These are phyloP conservation scores for Naematelia aurantialba DNA, from an alignment of 768 basidiomycete genomes.

Conservation along the genomic window DNA sequence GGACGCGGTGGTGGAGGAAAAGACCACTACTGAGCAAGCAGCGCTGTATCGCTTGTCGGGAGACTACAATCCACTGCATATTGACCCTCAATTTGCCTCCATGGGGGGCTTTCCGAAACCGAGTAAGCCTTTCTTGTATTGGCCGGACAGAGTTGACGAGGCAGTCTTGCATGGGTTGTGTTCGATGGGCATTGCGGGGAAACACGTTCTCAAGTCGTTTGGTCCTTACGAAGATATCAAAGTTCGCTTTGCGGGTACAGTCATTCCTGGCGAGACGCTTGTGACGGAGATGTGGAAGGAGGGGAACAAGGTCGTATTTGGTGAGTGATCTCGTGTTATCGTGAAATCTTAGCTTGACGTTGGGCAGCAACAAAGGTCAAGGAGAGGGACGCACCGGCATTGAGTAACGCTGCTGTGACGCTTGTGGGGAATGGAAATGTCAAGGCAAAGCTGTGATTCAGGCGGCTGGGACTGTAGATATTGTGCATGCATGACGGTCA, in stretches of 20 bases:
- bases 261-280: conserved; percentile 93
- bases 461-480: neutral
- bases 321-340: conserved; percentile 55
- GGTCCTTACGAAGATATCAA: conserved; percentile 90
- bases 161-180: conserved; percentile 64
- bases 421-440: conserved; percentile 53
- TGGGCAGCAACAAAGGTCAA: conserved; percentile 77
- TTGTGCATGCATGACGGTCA: neutral
- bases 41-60: conserved; percentile 90
- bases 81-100: conserved; percentile 87
- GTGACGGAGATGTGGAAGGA: conserved; percentile 99
- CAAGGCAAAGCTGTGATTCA: conserved; percentile 53
- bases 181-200: conserved; percentile 85
- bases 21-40: conserved; percentile 75
- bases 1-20: conserved; percentile 82
- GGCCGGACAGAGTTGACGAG: neutral
- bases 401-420: conserved; percentile 80
- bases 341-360: neutral
- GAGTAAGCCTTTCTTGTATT: conserved; percentile 48
- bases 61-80: conserved; percentile 86
- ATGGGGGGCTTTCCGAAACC: conserved; percentile 93
- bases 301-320: conserved; percentile 80
- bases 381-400: conserved; percentile 67
- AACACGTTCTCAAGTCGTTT: conserved; percentile 82
- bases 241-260: conserved; percentile 88